These are phyloP conservation scores for Candida krabiensis DNA, from an alignment of 805 yeast genomes.

Conservation along the genomic window DNA sequence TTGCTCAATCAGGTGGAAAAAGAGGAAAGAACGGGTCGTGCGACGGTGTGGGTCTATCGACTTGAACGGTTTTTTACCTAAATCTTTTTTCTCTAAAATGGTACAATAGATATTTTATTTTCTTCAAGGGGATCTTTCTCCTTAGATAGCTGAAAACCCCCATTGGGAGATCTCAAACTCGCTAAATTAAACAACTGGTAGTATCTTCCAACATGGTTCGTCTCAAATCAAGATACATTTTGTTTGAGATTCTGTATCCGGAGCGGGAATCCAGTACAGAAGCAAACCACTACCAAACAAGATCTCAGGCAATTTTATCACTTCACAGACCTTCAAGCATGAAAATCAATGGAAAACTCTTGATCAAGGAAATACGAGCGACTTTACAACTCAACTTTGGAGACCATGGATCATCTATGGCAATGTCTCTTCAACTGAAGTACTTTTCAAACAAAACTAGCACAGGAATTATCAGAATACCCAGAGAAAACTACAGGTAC, in stretches of 20 bases:
- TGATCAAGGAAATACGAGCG: slow-evolving; percentile 54
- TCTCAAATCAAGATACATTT: slow-evolving; percentile 77
- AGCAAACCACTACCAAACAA: slow-evolving; percentile 20
- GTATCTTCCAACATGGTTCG: too few species aligned
- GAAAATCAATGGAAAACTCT: slow-evolving; percentile 45
- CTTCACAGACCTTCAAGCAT: slow-evolving; percentile 54
- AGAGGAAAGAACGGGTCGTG: too few species aligned
- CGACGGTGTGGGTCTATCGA: too few species aligned
- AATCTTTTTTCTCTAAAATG: too few species aligned
- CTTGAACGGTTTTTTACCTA: too few species aligned
- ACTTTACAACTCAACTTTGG: slow-evolving; percentile 70
- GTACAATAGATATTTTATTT: too few species aligned
- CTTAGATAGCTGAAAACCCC: too few species aligned
- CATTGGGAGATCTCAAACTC: too few species aligned
- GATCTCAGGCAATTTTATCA: slow-evolving; percentile 40
- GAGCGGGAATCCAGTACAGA: slow-evolving; percentile 22
- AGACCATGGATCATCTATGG: slow-evolving; percentile 67
- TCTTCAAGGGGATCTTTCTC: too few species aligned
- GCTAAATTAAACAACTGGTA: too few species aligned
- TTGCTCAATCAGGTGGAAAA: too few species aligned
- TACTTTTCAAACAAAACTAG: slow-evolving; percentile 81
- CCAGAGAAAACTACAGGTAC: slow-evolving; percentile 59
- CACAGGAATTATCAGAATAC: slow-evolving; percentile 80
- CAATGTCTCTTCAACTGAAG: slow-evolving; percentile 55
- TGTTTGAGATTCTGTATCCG: slow-evolving; percentile 79